A percentile compares a stretch with the other conserved stretches of the same genome.
These are phyloP conservation scores for Cinchona pubescens DNA, from an alignment of 257 asterid genomes.

Conservation along the genomic window DNA sequence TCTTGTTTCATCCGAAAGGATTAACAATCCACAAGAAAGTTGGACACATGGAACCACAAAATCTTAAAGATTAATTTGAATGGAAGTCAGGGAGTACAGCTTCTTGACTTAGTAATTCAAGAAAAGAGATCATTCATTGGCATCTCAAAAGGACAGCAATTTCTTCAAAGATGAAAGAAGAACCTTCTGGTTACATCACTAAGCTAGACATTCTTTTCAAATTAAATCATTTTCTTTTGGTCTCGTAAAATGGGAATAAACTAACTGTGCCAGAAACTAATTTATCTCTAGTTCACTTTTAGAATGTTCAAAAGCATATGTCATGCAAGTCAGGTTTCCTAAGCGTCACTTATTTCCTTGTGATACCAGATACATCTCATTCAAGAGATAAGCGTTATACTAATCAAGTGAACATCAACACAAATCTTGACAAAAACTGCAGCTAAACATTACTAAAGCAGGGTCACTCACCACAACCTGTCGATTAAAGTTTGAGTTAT, in stretches of 20 bases:
- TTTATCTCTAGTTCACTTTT: neutral
- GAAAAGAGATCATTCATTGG: neutral
- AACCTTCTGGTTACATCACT: neutral
- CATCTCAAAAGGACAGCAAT: neutral
- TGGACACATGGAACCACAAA: neutral
- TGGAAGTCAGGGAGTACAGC: neutral
- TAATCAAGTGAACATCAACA: neutral
- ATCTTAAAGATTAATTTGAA: neutral
- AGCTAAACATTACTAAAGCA: neutral
- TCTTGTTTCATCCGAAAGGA: constrained; percentile 2
- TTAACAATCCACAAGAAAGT: neutral
- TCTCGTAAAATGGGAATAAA: neutral
- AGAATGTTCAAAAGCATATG: neutral
- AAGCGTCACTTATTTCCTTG: neutral
- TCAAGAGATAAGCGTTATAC: neutral
- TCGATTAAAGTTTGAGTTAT: neutral
- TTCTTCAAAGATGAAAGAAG: neutral
- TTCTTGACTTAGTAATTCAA: neutral
- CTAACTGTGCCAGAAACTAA: neutral
- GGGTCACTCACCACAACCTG: neutral
- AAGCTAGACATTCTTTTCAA: neutral
- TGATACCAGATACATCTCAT: neutral
- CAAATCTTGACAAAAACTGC: neutral
- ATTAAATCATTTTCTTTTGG: neutral
- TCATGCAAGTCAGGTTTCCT: neutral